Evolutionary conservation across 176 grass and related monocot genomes (phyloP), one percentile per base, ranked within the genome.

Genomic region (Eleusine coracana): DNA sequence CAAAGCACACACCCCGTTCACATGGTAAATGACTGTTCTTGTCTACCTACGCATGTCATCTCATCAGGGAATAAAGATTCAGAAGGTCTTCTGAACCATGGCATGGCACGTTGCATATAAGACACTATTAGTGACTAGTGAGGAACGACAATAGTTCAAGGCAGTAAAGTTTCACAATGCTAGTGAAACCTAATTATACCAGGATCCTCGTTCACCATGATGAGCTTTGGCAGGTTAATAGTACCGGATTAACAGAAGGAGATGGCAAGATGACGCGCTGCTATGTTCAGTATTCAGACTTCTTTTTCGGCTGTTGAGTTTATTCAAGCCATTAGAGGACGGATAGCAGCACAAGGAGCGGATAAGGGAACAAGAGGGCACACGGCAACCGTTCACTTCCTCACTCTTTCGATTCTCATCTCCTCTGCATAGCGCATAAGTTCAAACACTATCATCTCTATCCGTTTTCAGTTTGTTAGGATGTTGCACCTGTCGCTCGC

Each of bases 1-100:
- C 36, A 68, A 80, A 37, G 13, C 38, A 48, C 25, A 6, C 0
- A 28, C 14, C 27, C 85, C 85, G 51, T 87, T 87, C 85, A 81
- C 78, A 86, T 48, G 18, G 70, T 27, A 23, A 71, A 25, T n/a
- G 42, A 11, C 67, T 14, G n/a, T n/a, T n/a, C n/a, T n/a, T n/a
- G n/a, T n/a, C n/a, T n/a, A n/a, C n/a, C n/a, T 54, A 16, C 51
- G 16, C 6, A 15, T 54, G 15, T 54, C 16, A 54, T 18, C 14
- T 50, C 48, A 3, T 3, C 0, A 17, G 49, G 17, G 17, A 52
- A 5, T 2, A 6, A 52, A 16, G 5, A 1, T 21, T 56, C 20
- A 56, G 17, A 21, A 21, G 17, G 18, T 20, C 6, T 21, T 55
- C 4, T 16, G 50, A 52, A 17, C 16, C 50, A 16, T 16, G 2